Evolutionary conservation across 345 rosid species (phyloP), one percentile per base, ranked within the genome.

Genomic region (Corymbia maculata): DNA sequence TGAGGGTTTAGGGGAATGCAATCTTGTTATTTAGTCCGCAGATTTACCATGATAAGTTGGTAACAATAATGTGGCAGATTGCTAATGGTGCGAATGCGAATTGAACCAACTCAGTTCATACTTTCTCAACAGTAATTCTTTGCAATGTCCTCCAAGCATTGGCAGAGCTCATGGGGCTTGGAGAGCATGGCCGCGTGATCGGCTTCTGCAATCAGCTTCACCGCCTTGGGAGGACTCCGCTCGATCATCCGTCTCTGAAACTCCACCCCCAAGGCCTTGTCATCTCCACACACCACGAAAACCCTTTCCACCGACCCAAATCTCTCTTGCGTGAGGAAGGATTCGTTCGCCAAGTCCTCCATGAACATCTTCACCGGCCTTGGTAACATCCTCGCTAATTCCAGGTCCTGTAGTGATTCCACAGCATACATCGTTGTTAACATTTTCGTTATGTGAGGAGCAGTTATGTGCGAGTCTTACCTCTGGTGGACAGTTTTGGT

Each of bases 171-270:
- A 21, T 52, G 4, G 7, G 91, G 88, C 52, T 90, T 68, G 3
- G 93, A 92, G 32, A 93, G 88, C 92, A 91, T 91, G 82, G 52
- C 89, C 93, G 90, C 89, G 42, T 91, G 94, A 59, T 87, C 93
- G 24, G 88, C 89, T 30, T 86, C 91, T 7, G 16, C 12, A 13
- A 92, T 86, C 30, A 85, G 19, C 66, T 66, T 90, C 36, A 89
- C 91, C 51, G 86, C 89, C 17, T 90, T 89, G 13, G 91, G 87
- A 6, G 88, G 88, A 50, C 79, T 75, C 10, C 86, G 49, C 4
- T 86, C 80, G 10, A 92, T 89, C 91, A 92, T 89, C 89, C 47
- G 52, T 55, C 50, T 51, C 84, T 93, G 93, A 21, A 92, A 90
- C 6, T 88, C 92, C 87, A 89, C 89, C 57, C 49, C 75, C 24